Percentiles rank a stretch among this genome's conserved stretches.
Conservation (phyloP, 257 asterid genomes). For the Penstemon barbatus region DNA sequence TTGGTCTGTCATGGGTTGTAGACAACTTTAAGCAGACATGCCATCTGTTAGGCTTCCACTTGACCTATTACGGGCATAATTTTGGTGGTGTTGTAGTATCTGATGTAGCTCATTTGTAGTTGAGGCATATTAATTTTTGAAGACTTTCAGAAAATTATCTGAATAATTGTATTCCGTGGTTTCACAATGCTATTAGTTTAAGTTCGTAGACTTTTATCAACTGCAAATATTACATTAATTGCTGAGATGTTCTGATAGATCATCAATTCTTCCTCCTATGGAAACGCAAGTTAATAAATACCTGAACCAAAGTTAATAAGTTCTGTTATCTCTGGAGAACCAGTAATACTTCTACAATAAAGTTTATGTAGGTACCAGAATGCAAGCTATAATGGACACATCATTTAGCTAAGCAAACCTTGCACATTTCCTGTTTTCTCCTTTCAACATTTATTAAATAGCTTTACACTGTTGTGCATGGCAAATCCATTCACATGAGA, state of each 20-base stretch:
- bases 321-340: slow-evolving; percentile 12
- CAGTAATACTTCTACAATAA: slow-evolving; percentile 2
- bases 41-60: background rate
- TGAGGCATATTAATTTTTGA: background rate
- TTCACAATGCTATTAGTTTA: background rate
- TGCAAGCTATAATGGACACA: slow-evolving; percentile 25
- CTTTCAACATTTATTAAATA: slow-evolving; percentile 29
- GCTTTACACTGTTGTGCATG: slow-evolving; percentile 29
- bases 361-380: slow-evolving; percentile 17
- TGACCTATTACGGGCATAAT: background rate
- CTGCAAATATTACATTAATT: background rate
- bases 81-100: too few relatives aligned
- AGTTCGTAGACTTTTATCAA: background rate
- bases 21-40: background rate
- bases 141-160: background rate
- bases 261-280: background rate
- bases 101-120: background rate
- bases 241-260: background rate
- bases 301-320: background rate
- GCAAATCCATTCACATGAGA: slow-evolving; percentile 16
- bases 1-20: background rate
- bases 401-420: slow-evolving; percentile 20
- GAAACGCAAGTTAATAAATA: background rate
- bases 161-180: background rate
- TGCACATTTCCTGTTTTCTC: slow-evolving; percentile 28